Base-by-base conservation (phyloP, 1,284 basidiomycete genomes). In the Amylostereum areolatum region DNA sequence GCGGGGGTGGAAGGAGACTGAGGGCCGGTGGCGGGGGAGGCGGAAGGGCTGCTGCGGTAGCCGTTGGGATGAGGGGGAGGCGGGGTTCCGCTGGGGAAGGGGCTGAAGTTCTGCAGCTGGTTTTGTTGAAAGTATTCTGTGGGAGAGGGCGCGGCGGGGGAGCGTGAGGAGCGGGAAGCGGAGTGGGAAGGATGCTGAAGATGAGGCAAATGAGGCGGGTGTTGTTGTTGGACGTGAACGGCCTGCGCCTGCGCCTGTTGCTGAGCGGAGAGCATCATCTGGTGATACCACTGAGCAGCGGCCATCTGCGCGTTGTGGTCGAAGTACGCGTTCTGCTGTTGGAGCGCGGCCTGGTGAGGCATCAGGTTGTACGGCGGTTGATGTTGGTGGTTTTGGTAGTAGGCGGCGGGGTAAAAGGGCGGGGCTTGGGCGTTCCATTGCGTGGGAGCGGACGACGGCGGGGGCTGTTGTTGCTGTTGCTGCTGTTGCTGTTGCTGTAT, bases 281-380 rank as follows among this genome's bases (percentile, higher is more conserved):
- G 87, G 66, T 89, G 87, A 69, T 90, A 90, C 88, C 87, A 90
- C 65, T 87, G 85, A n/a, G n/a, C n/a, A 5, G 85, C 81, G 54
- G 89, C 76, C 64, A 89, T 85, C 29, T 9, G 10, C 39, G 82
- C 83, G 60, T 87, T 88, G 45, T 81, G 85, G 65, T 89, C 85
- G 60, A 83, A 87, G 63, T 80, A 86, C 11, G 73, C 74, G 48
- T 68, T 60, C 34, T n/a, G n/a, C 34, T 8, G 34, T 8, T 35
- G n/a, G 34, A 35, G n/a, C n/a, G 55, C 33, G 41, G 40, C 46
- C 57, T 78, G 80, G 24, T 66, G 65, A 40, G 73, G 73, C 60
- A 75, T 66, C 61, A 71, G 74, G 33, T 66, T 58, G 49, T 71
- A 70, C 51, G 72, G 72, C 27, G 70, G 64, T 59, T 78, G 77